A percentile compares a stretch with the other conserved stretches of the same genome.
phyloP scores from a whole-genome alignment of 441 rosid genomes.

The Arabidopsis lyrata region DNA sequence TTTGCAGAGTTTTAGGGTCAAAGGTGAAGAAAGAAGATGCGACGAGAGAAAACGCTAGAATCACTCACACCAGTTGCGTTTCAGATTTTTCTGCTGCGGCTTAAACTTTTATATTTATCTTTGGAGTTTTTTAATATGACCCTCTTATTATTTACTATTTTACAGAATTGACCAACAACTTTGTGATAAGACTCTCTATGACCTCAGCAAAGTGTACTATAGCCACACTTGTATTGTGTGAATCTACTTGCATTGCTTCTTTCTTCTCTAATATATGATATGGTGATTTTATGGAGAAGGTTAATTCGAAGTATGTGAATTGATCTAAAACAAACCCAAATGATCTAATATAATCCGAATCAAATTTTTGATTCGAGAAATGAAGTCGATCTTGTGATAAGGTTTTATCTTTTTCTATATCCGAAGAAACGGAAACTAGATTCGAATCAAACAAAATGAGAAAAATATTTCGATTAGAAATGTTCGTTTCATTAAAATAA shows the following conservation, averaged over 20 bases:
- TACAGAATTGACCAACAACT: not conserved
- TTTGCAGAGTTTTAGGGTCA: constrained; percentile 1
- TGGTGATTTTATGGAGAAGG: not conserved
- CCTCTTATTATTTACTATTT: not conserved
- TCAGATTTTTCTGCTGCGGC: not conserved
- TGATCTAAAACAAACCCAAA: not conserved
- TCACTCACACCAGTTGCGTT: not conserved
- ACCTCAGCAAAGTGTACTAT: not conserved
- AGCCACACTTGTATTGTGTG: not conserved
- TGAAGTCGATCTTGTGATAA: not conserved
- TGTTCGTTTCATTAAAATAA: not conserved
- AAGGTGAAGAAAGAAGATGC: not conserved
- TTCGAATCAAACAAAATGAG: not conserved
- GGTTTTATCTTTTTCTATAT: not conserved
- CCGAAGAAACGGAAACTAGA: not conserved
- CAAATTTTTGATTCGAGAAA: not conserved
- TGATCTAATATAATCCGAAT: not conserved
- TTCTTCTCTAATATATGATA: too few species aligned
- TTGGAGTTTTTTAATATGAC: not conserved
- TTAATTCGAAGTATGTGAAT: not conserved
- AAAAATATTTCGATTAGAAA: not conserved
- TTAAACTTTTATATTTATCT: not conserved
- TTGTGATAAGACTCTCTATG: not conserved
- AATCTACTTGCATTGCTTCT: too few species aligned
- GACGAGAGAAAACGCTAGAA: constrained; percentile 14